phyloP scores from a whole-genome alignment of 1,139 yeast genomes.

The Debaryomyces nepalensis region DNA sequence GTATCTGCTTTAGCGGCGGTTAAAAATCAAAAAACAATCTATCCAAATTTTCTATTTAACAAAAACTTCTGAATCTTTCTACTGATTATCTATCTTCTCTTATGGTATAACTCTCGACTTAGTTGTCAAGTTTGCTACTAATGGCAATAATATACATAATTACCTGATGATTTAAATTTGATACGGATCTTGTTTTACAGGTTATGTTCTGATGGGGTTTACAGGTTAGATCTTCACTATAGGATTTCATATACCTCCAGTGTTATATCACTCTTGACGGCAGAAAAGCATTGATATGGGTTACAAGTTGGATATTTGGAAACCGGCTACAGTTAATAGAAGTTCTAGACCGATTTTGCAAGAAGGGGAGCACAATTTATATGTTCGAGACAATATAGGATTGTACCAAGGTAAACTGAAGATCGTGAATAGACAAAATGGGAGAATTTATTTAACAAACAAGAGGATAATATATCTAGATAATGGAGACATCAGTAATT shows the following conservation, averaged over 20 bases:
- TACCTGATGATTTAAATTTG: slow-evolving; percentile 67
- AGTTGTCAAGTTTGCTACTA: background rate
- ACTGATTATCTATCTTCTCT: background rate
- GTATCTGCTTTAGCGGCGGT: slow-evolving; percentile 4
- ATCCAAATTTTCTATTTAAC: background rate
- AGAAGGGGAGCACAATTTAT: slow-evolving; percentile 45
- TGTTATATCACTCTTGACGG: no score
- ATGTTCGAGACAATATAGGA: slow-evolving; percentile 63
- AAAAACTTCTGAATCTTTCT: background rate
- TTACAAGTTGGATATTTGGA: slow-evolving; percentile 37
- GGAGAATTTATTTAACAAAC: slow-evolving; percentile 78
- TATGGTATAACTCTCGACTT: background rate
- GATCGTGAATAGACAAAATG: slow-evolving; percentile 66
- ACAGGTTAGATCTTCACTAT: slow-evolving; percentile 3
- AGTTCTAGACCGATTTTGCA: slow-evolving; percentile 53
- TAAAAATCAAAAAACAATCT: slow-evolving; percentile 2
- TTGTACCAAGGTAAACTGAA: slow-evolving; percentile 73
- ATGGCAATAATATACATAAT: slow-evolving; percentile 81
- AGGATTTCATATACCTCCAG: background rate
- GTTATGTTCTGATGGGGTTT: background rate
- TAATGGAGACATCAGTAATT: slow-evolving; percentile 43
- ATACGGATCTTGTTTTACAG: slow-evolving; percentile 4
- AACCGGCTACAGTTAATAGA: slow-evolving; percentile 41
- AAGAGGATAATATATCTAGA: slow-evolving; percentile 76
- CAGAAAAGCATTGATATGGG: slow-evolving; percentile 11